Evolutionary conservation across 176 grass and related monocot species (phyloP).

Genomic region (Lolium perenne): DNA sequence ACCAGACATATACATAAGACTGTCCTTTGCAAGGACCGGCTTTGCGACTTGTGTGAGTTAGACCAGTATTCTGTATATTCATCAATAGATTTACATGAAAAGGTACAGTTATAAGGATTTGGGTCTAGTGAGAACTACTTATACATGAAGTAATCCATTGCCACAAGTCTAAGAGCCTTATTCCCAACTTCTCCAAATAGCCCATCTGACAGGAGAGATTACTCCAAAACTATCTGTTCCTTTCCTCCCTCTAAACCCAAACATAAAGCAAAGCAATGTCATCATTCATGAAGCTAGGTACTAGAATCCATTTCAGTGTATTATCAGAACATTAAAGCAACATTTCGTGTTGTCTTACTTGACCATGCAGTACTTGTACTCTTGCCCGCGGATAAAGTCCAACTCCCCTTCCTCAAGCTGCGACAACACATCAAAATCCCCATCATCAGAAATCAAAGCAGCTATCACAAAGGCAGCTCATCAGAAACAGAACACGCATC

Average conservation of each 20-base stretch:
- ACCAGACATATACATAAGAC: neutral
- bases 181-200: neutral
- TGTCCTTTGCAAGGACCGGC: neutral
- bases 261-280: neutral
- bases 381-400: slow-evolving; percentile 80
- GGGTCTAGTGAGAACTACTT: neutral
- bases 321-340: neutral
- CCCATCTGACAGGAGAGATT: neutral
- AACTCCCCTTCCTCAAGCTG: slow-evolving; percentile 98
- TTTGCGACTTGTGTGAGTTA: neutral
- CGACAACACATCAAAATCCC: neutral
- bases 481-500: slow-evolving; percentile 1
- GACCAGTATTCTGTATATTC: neutral
- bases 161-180: neutral
- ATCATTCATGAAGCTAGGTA: neutral
- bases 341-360: slow-evolving; percentile 59
- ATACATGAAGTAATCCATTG: neutral
- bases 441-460: slow-evolving; percentile 32
- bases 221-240: neutral
- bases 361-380: slow-evolving; percentile 98
- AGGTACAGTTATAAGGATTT: neutral
- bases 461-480: neutral
- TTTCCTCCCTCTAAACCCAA: slow-evolving; percentile 4
- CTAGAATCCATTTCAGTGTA: slow-evolving; percentile 11
- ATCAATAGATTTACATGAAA: neutral